Conservation (phyloP, 192 early-diverging fungal genomes). For the Coemansia reversa region DNA sequence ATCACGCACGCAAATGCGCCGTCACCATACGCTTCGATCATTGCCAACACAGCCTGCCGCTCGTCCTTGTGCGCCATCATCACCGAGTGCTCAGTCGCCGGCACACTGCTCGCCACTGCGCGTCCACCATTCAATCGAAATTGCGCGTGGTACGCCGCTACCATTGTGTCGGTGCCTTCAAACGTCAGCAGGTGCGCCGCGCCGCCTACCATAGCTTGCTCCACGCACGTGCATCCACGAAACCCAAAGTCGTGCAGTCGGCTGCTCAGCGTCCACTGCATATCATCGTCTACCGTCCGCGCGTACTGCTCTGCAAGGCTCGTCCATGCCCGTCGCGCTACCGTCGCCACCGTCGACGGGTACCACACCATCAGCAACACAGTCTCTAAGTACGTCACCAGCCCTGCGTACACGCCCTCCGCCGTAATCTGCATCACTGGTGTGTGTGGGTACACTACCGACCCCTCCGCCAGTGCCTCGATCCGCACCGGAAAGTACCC, state of each 20-base stretch:
- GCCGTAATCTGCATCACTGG: conserved; percentile 84
- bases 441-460: conserved; percentile 75
- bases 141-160: conserved; percentile 77
- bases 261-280: conserved; percentile 55
- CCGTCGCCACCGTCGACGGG: conserved; percentile 80
- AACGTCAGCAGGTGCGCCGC: conserved; percentile 83
- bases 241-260: conserved; percentile 93
- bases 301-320: conserved; percentile 63
- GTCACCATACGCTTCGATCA: conserved; percentile 67
- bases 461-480: conserved; percentile 76
- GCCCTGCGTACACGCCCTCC: conserved; percentile 63
- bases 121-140: conserved; percentile 71
- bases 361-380: conserved; percentile 86
- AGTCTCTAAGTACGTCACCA: conserved; percentile 84
- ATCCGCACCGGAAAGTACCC: conserved; percentile 88
- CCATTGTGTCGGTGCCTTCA: conserved; percentile 76
- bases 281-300: conserved; percentile 64
- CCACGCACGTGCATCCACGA: conserved; percentile 80
- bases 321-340: conserved; percentile 66
- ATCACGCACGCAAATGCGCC: conserved; percentile 85
- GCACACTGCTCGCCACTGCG: conserved; percentile 74
- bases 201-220: conserved; percentile 86
- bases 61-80: conserved; percentile 78
- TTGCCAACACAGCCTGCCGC: conserved; percentile 64
- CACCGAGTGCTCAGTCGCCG: conserved; percentile 89